These are phyloP conservation scores for Scedosporium dehoogii DNA, from an alignment of 2,329 filamentous ascomycete species.

Conservation along the genomic window DNA sequence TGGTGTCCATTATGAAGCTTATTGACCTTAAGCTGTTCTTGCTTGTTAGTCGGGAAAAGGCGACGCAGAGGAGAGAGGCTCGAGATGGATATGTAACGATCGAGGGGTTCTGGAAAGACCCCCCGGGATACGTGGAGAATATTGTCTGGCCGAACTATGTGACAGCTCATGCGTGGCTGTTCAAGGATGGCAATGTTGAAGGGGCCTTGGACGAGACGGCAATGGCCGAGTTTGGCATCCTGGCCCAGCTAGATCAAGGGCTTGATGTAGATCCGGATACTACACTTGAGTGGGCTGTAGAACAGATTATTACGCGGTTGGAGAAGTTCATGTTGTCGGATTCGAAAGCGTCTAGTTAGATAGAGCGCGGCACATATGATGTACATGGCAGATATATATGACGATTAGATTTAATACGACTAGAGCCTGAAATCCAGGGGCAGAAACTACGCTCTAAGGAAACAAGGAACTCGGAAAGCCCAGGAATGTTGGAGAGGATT, in stretches of 20 bases:
- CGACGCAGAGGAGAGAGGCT: slow-evolving; percentile 56
- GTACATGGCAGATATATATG: neutral
- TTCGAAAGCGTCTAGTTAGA: neutral
- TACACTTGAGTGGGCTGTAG: slow-evolving; percentile 60
- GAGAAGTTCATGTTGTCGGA: slow-evolving; percentile 12
- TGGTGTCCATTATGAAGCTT: slow-evolving; percentile 44
- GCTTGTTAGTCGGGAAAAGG: slow-evolving; percentile 53
- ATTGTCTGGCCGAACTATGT: slow-evolving; percentile 96
- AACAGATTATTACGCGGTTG: slow-evolving; percentile 42
- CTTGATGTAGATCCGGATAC: slow-evolving; percentile 49
- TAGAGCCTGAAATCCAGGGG: too few species aligned
- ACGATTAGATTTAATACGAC: too few species aligned
- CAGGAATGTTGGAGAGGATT: too few species aligned
- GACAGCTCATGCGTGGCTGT: slow-evolving; percentile 70
- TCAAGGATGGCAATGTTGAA: slow-evolving; percentile 59
- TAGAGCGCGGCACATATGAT: neutral
- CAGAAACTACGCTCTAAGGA: too few species aligned
- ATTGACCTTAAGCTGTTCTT: slow-evolving; percentile 75
- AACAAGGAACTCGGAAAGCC: too few species aligned
- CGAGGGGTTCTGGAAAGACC: slow-evolving; percentile 92
- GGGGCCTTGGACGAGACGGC: slow-evolving; percentile 38
- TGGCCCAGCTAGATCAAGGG: slow-evolving; percentile 34
- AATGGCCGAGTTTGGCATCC: slow-evolving; percentile 32
- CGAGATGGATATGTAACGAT: slow-evolving; percentile 69
- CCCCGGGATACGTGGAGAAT: slow-evolving; percentile 85